phyloP scores from a whole-genome alignment of 352 stramenopile genomes.

The Globisporangium nunn region DNA sequence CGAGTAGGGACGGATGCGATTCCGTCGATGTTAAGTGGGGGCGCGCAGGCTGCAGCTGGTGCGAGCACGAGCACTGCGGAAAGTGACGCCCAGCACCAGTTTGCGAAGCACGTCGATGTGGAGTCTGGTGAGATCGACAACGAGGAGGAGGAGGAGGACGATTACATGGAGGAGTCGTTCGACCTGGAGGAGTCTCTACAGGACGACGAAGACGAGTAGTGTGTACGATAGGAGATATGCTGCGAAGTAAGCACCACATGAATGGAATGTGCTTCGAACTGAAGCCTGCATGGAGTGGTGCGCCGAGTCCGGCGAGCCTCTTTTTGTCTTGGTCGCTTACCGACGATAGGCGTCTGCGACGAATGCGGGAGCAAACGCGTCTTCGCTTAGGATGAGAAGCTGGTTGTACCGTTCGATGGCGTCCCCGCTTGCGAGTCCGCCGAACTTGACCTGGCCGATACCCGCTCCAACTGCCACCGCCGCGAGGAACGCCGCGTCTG shows the following conservation, averaged over 20 bases:
- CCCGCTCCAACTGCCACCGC: constrained; percentile 45
- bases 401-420: constrained; percentile 53
- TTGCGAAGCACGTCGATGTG: constrained; percentile 2
- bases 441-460: constrained; percentile 68
- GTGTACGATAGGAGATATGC: background rate
- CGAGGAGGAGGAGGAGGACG: constrained; percentile 31
- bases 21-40: constrained; percentile 11
- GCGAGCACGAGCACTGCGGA: background rate
- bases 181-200: constrained; percentile 70
- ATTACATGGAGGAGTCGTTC: constrained; percentile 69
- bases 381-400: constrained; percentile 34
- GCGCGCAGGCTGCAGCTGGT: background rate
- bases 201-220: constrained; percentile 30
- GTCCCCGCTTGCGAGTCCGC: constrained; percentile 34
- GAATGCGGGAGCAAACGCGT: constrained; percentile 37
- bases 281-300: too few relatives aligned
- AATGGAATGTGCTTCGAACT: too few relatives aligned
- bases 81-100: constrained; percentile 6
- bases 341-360: constrained; percentile 22
- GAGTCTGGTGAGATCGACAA: constrained; percentile 17
- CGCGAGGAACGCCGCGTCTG: constrained; percentile 29
- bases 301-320: background rate
- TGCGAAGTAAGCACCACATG: too few relatives aligned
- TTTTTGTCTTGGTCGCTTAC: constrained; percentile 2
- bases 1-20: constrained; percentile 10